These are phyloP conservation scores for Mycena polygramma DNA, from an alignment of 768 basidiomycete genomes.

Conservation along the genomic window DNA sequence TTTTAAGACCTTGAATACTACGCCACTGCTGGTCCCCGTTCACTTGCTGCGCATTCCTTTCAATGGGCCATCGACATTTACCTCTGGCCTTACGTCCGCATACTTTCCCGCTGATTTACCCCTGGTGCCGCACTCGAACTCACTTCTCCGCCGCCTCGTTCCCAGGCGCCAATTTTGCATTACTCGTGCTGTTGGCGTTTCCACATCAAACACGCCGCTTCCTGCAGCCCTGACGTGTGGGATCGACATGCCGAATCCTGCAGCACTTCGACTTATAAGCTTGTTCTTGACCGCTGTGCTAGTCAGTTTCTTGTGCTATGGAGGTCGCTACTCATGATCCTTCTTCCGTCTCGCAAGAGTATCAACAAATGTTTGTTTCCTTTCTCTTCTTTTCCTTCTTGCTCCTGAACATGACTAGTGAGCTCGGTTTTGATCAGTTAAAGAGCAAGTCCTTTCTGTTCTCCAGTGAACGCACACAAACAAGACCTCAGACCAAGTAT, in stretches of 20 bases:
- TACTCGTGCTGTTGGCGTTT: slow-evolving; percentile 8
- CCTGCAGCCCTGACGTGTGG: slow-evolving; percentile 14
- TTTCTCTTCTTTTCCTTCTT: not conserved
- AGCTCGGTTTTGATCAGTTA: slow-evolving; percentile 50
- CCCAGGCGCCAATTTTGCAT: slow-evolving; percentile 21
- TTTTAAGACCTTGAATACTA: too few species aligned
- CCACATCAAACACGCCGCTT: slow-evolving; percentile 25
- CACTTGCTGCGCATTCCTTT: not conserved
- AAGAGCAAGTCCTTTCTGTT: slow-evolving; percentile 45
- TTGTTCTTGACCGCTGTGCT: not conserved
- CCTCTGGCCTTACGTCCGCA: slow-evolving; percentile 9
- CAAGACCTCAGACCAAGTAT: slow-evolving; percentile 53
- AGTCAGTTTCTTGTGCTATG: slow-evolving; percentile 17
- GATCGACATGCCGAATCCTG: slow-evolving; percentile 10
- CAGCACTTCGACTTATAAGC: slow-evolving; percentile 21
- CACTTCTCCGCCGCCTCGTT: slow-evolving; percentile 24
- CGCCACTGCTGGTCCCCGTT: not conserved
- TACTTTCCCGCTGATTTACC: slow-evolving; percentile 3
- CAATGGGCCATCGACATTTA: not conserved
- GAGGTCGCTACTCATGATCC: slow-evolving; percentile 10
- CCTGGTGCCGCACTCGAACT: slow-evolving; percentile 10
- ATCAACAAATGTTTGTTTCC: slow-evolving; percentile 35
- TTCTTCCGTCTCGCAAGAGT: slow-evolving; percentile 15
- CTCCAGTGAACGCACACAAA: not conserved
- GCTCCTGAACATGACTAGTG: slow-evolving; percentile 18